A percentile compares a stretch with the other conserved stretches of the same genome.
Conservation (phyloP, 2,329 filamentous ascomycete genomes). For the Verticillium isaacii region DNA sequence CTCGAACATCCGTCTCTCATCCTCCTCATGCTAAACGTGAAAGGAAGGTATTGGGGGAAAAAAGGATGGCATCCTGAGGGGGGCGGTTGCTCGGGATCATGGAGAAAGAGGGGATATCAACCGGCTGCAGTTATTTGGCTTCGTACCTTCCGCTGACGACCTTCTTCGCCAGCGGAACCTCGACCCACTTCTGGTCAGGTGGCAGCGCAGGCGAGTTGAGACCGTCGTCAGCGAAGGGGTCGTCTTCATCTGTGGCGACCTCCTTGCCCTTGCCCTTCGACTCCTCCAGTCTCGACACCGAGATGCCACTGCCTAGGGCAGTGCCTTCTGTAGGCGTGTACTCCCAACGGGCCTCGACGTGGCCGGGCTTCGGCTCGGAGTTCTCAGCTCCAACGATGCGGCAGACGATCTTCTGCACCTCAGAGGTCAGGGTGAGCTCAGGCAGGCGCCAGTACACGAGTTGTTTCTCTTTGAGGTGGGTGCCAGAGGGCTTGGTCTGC, state of each 20-base stretch:
- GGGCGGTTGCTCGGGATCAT: no score
- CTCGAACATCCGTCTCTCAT: not conserved
- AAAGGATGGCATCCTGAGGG: not conserved
- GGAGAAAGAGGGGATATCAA: not conserved
- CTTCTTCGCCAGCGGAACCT: slow-evolving; percentile 62
- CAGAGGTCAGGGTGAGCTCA: slow-evolving; percentile 63
- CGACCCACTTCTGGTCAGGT: slow-evolving; percentile 52
- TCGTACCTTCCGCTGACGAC: slow-evolving; percentile 74
- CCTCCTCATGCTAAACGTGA: not conserved
- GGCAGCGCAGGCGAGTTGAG: slow-evolving; percentile 13
- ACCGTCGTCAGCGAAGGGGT: slow-evolving; percentile 63
- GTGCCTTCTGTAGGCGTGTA: slow-evolving; percentile 34
- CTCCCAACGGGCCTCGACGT: slow-evolving; percentile 82
- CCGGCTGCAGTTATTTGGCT: slow-evolving; percentile 29
- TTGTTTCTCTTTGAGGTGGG: slow-evolving; percentile 70
- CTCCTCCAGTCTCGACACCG: slow-evolving; percentile 51
- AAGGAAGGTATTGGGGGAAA: not conserved
- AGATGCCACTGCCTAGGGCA: slow-evolving; percentile 58
- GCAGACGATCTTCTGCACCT: slow-evolving; percentile 74
- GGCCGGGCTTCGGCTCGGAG: slow-evolving; percentile 65
- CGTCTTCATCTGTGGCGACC: slow-evolving; percentile 35
- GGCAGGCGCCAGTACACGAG: slow-evolving; percentile 77
- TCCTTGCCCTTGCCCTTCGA: slow-evolving; percentile 49
- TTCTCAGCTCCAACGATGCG: slow-evolving; percentile 71
- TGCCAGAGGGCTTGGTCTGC: slow-evolving; percentile 76